These are phyloP conservation scores for Aureobasidium sp. DNA, from an alignment of 2,329 filamentous ascomycete genomes.

Conservation along the genomic window DNA sequence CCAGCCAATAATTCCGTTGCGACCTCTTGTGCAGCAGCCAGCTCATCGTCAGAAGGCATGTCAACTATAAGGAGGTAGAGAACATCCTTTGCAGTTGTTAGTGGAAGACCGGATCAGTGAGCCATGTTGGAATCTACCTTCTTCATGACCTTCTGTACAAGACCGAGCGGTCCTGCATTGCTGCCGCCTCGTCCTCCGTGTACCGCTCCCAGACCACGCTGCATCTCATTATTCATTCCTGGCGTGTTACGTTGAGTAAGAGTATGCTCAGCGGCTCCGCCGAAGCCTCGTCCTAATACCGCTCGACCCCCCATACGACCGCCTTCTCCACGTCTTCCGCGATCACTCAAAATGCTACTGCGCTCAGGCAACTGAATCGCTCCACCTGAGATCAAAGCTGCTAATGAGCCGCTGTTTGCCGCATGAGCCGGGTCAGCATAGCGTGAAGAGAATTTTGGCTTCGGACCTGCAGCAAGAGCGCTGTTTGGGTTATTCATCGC, in stretches of 20 bases:
- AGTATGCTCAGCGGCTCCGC: too few relatives aligned
- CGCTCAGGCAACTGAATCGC: constrained; percentile 17
- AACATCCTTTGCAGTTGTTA: constrained; percentile 30
- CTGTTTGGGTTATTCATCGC: background rate
- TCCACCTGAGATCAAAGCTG: constrained; percentile 41
- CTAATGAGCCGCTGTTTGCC: constrained; percentile 39
- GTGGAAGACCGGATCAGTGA: background rate
- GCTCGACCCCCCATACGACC: too few relatives aligned
- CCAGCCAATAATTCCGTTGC: background rate
- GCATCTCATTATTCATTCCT: too few relatives aligned
- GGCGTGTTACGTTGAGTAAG: too few relatives aligned
- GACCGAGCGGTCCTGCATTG: constrained; percentile 5
- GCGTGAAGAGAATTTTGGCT: constrained; percentile 37
- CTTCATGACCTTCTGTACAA: constrained; percentile 17
- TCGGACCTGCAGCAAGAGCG: constrained; percentile 20
- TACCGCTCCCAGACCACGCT: background rate
- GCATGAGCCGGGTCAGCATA: constrained; percentile 45
- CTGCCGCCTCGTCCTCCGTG: background rate
- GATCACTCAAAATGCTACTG: background rate
- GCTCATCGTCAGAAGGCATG: constrained; percentile 37
- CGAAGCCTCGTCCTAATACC: too few relatives aligned
- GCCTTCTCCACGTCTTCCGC: too few relatives aligned
- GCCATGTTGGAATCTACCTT: constrained; percentile 1
- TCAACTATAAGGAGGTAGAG: constrained; percentile 45
- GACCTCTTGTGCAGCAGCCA: constrained; percentile 20